A percentile compares a stretch with the other conserved stretches of the same genome.
Conservation (phyloP, 768 basidiomycete species). For the Omphalotus guepiniiformis region DNA sequence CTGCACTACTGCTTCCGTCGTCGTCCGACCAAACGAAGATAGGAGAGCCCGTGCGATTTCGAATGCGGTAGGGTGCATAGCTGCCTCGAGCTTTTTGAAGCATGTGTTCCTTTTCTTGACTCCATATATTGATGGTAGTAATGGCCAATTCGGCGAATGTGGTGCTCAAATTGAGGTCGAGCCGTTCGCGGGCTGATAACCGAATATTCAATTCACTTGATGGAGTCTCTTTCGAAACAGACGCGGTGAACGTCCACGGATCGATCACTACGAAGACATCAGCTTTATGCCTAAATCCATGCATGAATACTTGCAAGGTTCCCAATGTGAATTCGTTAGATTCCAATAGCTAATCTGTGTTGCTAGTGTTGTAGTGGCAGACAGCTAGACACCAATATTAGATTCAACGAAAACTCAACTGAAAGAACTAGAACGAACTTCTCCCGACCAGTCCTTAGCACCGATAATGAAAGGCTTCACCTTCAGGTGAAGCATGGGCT, state of each 20-base stretch:
- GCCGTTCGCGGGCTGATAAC: constrained; percentile 71
- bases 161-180: constrained; percentile 89
- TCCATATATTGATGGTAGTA: constrained; percentile 68
- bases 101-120: constrained; percentile 66
- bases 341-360: constrained; percentile 95
- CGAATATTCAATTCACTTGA: constrained; percentile 53
- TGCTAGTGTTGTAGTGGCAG: constrained; percentile 76
- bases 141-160: constrained; percentile 85
- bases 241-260: constrained; percentile 86
- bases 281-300: constrained; percentile 5
- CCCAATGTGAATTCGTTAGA: constrained; percentile 96
- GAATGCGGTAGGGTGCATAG: constrained; percentile 90
- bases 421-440: constrained; percentile 43
- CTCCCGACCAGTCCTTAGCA: constrained; percentile 92
- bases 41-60: constrained; percentile 86
- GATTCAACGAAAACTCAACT: neutral
- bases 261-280: constrained; percentile 67
- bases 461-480: constrained; percentile 79
- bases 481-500: constrained; percentile 88
- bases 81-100: constrained; percentile 77
- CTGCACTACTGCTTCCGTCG: constrained; percentile 46
- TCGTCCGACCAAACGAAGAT: constrained; percentile 83
- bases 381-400: constrained; percentile 47
- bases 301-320: constrained; percentile 59
- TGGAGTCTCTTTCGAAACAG: constrained; percentile 49